A percentile compares a stretch with the other conserved stretches of the same genome.
phyloP scores from a whole-genome alignment of 768 basidiomycete genomes.

The Flagelloscypha sp. region DNA sequence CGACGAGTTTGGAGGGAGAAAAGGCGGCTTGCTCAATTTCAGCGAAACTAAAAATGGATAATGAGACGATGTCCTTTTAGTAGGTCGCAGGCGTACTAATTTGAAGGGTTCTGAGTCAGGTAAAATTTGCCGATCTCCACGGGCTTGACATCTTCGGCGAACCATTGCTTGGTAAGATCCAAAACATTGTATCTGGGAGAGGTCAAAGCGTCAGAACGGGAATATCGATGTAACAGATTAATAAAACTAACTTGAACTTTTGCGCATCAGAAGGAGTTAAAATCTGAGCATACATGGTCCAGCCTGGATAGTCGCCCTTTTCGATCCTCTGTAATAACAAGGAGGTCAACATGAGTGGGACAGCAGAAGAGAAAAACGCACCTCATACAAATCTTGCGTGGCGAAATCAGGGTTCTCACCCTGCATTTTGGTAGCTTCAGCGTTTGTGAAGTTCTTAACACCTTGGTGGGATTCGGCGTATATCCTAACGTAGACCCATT shows the following conservation, averaged over 20 bases:
- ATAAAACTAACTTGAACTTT: constrained; percentile 26
- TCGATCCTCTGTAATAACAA: too few relatives aligned
- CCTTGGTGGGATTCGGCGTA: constrained; percentile 20
- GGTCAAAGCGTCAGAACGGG: neutral
- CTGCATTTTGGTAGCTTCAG: constrained; percentile 24
- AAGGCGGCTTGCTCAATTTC: constrained; percentile 39
- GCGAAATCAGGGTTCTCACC: constrained; percentile 46
- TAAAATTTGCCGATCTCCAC: constrained; percentile 30
- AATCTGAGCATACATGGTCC: constrained; percentile 50
- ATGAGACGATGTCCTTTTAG: too few relatives aligned
- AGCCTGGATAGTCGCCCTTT: constrained; percentile 42
- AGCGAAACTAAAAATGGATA: too few relatives aligned
- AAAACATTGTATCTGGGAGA: constrained; percentile 35
- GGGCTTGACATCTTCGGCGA: constrained; percentile 22
- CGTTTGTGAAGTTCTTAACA: constrained; percentile 28
- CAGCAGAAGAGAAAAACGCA: too few relatives aligned
- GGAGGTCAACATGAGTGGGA: too few relatives aligned
- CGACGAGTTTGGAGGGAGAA: constrained; percentile 42
- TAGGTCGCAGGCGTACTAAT: too few relatives aligned
- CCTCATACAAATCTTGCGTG: constrained; percentile 44
- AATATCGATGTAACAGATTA: neutral
- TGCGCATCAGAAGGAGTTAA: constrained; percentile 46
- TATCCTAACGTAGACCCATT: constrained; percentile 48
- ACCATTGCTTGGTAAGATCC: constrained; percentile 42
- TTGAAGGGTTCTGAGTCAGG: constrained; percentile 28